Base-by-base conservation (phyloP, 116 monocot species). In the Dioscorea cayenensis region DNA sequence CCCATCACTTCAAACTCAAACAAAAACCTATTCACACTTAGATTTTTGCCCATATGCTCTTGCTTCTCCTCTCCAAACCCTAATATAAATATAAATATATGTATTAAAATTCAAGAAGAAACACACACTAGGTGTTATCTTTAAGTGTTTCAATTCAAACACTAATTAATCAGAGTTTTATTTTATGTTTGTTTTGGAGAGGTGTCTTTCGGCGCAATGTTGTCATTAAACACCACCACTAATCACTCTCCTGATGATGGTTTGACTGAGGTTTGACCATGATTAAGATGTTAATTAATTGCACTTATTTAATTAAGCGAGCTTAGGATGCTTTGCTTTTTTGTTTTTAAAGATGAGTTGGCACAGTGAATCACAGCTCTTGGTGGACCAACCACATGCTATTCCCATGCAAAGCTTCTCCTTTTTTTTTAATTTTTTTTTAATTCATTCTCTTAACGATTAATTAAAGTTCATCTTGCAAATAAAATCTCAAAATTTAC, bases 321-420 rank as follows among this genome's bases (percentile, higher is more conserved):
- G 55, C 5, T 55, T 16, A 16, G 17, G 55, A 55, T 55, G 55
- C 55, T 55, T 55, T 55, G 14, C 61, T 71, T 71, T 61, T 61
- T 71, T 37, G 16, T 18, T 71, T 60, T 62, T 71, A 61, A 36
- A 4, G 12, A 52, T 62, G 61, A 62, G 62, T 60, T 71, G 71
- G 60, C 71, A 62, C 5, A 71, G 38, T 22, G 38, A 71, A 43
- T 61, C 71, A 62, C 71, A 71, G 23, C 60, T 60, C 71, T 37
- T 20, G 10, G 7, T 13, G 36, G 13, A 19, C 6, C 60, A 9
- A 35, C 28, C 71, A 71, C 36, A 21, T 71, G 71, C 60, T 14
- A 27, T 60, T 32, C 6, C 35, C 60, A 28, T 60, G 59, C 71
- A 58, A 71, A 36, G 55, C 14, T n/a, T 12, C n/a, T 6, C 11